These are phyloP conservation scores for Pestalotiopsis sp. DNA, from an alignment of 2,329 filamentous ascomycete genomes.

Conservation along the genomic window DNA sequence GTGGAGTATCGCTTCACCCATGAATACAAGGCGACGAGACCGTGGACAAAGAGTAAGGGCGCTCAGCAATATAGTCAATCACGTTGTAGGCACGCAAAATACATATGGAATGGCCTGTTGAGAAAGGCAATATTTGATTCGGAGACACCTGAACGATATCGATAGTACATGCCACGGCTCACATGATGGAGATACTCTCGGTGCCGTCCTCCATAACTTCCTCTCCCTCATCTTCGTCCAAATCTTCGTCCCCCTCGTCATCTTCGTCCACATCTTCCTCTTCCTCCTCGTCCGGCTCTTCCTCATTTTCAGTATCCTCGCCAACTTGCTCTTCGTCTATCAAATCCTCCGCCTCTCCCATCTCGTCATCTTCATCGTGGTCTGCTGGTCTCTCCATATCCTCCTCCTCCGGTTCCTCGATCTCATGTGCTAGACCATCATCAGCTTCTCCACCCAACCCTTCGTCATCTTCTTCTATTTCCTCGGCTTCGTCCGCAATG, in stretches of 20 bases:
- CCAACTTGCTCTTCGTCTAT: not conserved
- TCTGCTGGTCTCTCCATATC: constrained; percentile 20
- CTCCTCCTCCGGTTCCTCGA: constrained; percentile 20
- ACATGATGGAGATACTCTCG: not conserved
- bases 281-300: constrained; percentile 17
- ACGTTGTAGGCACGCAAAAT: no score
- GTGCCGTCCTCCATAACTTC: constrained; percentile 2
- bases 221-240: constrained; percentile 1
- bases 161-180: not conserved
- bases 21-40: no score
- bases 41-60: no score
- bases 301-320: not conserved
- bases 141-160: no score
- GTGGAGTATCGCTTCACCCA: no score
- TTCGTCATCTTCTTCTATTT: constrained; percentile 13
- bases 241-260: not conserved
- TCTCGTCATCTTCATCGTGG: not conserved
- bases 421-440: constrained; percentile 20
- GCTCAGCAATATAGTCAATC: no score
- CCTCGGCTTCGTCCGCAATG: constrained; percentile 17
- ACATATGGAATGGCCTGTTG: no score
- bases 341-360: not conserved
- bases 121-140: no score
- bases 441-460: constrained; percentile 15
- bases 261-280: not conserved